These are phyloP conservation scores for Nicotiana attenuata DNA, from an alignment of 257 asterid species.

Conservation along the genomic window DNA sequence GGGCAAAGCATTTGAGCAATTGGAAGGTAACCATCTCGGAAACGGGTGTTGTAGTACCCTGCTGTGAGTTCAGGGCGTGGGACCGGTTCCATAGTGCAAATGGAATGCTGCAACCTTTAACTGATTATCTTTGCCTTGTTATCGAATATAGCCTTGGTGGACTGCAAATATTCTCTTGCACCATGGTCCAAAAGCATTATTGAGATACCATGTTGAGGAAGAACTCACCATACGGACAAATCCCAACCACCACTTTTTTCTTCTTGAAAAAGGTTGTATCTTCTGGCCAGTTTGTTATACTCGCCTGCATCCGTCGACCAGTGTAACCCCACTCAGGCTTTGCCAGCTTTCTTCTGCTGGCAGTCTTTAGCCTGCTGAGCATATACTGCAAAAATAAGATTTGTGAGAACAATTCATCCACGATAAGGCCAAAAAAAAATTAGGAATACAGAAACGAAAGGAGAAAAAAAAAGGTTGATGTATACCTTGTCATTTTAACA, in stretches of 20 bases:
- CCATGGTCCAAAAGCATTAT: conserved; percentile 83
- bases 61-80: conserved; percentile 95
- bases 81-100: conserved; percentile 94
- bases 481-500: conserved; percentile 92
- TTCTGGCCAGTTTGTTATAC: conserved; percentile 97
- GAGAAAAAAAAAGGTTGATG: background rate
- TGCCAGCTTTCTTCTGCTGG: conserved; percentile 76
- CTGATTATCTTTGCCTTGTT: conserved; percentile 63
- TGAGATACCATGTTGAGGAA: conserved; percentile 92
- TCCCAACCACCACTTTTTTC: conserved; percentile 84
- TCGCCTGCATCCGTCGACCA: conserved; percentile 87
- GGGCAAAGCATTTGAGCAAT: conserved; percentile 80
- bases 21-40: conserved; percentile 79
- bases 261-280: conserved; percentile 83
- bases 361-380: conserved; percentile 80
- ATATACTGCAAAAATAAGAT: conserved; percentile 54
- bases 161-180: conserved; percentile 60
- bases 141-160: conserved; percentile 46
- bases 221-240: conserved; percentile 60
- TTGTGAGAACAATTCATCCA: background rate
- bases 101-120: conserved; percentile 84
- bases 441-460: background rate
- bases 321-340: conserved; percentile 91
- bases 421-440: background rate
- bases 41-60: conserved; percentile 86